Percentiles rank a stretch among this genome's conserved stretches.
These are phyloP conservation scores for Pyrus communis DNA, from an alignment of 306 rosid species.

Conservation along the genomic window DNA sequence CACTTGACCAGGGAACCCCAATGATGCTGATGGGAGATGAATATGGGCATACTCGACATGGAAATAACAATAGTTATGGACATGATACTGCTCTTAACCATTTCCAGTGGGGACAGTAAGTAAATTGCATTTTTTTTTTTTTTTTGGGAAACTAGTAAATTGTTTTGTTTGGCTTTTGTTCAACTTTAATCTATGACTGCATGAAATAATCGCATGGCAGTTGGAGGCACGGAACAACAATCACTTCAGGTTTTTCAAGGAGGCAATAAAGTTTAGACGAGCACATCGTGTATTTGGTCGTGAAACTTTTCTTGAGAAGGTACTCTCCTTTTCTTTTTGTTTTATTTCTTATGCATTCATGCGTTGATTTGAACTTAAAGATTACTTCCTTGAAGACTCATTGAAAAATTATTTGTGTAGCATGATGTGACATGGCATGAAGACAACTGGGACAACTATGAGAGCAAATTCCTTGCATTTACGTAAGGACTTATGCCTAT, in stretches of 20 bases:
- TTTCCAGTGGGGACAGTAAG: slow-evolving; percentile 82
- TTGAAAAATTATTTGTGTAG: slow-evolving; percentile 36
- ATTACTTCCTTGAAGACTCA: slow-evolving; percentile 12
- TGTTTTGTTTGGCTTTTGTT: not conserved
- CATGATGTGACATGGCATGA: slow-evolving; percentile 91
- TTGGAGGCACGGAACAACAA: slow-evolving; percentile 47
- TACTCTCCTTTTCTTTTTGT: slow-evolving; percentile 23
- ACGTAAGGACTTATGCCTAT: slow-evolving; percentile 50
- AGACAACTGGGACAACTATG: slow-evolving; percentile 66
- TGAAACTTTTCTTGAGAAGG: slow-evolving; percentile 62
- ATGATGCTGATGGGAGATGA: slow-evolving; percentile 99
- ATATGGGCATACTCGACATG: slow-evolving; percentile 81
- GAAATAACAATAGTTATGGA: slow-evolving; percentile 95
- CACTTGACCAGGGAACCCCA: slow-evolving; percentile 68
- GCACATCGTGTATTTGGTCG: slow-evolving; percentile 45
- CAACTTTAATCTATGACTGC: slow-evolving; percentile 12
- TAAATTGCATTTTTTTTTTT: not conserved
- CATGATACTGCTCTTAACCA: slow-evolving; percentile 73
- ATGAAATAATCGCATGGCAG: slow-evolving; percentile 33
- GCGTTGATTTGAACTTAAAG: not conserved
- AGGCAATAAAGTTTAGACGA: slow-evolving; percentile 60
- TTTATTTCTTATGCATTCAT: slow-evolving; percentile 5
- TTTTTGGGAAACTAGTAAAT: slow-evolving; percentile 11
- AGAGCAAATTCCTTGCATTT: slow-evolving; percentile 91
- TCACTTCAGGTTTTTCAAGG: slow-evolving; percentile 82